phyloP scores from a whole-genome alignment of 2,329 filamentous ascomycete species.

The Pestalotiopsis sp. region DNA sequence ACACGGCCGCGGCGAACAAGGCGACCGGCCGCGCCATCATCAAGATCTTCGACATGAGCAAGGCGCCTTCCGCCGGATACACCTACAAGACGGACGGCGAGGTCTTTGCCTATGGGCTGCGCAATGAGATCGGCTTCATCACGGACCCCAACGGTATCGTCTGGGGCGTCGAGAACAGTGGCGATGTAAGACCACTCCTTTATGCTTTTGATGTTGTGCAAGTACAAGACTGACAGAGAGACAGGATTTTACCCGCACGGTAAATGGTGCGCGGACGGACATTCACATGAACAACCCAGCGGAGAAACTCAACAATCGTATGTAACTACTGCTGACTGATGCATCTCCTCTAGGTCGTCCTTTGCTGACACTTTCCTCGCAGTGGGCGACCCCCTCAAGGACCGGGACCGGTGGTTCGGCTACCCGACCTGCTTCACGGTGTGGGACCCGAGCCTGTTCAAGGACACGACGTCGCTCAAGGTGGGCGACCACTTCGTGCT shows the following conservation, averaged over 20 bases:
- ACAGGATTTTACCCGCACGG: slow-evolving; percentile 49
- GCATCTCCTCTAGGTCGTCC: slow-evolving; percentile 20
- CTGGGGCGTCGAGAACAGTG: slow-evolving; percentile 64
- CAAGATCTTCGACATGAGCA: slow-evolving; percentile 44
- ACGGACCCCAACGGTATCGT: slow-evolving; percentile 42
- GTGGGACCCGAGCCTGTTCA: slow-evolving; percentile 41
- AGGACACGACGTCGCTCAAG: slow-evolving; percentile 31
- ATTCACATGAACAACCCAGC: slow-evolving; percentile 64
- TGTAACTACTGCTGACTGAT: neutral
- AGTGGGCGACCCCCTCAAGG: slow-evolving; percentile 56
- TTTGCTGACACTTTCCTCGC: slow-evolving; percentile 24
- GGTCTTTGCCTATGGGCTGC: slow-evolving; percentile 56
- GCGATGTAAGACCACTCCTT: slow-evolving; percentile 48
- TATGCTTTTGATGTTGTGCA: slow-evolving; percentile 40
- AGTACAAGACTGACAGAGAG: slow-evolving; percentile 26
- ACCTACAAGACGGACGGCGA: slow-evolving; percentile 43
- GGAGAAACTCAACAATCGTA: slow-evolving; percentile 64
- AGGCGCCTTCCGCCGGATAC: slow-evolving; percentile 28
- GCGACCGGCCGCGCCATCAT: slow-evolving; percentile 57
- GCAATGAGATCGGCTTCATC: slow-evolving; percentile 61
- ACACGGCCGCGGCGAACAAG: slow-evolving; percentile 46
- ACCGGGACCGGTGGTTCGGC: slow-evolving; percentile 56
- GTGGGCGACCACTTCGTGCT: slow-evolving; percentile 36
- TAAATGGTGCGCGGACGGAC: slow-evolving; percentile 39
- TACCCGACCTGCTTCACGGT: slow-evolving; percentile 53